Evolutionary conservation across 257 asterid species (phyloP).

Genomic region (Fraxinus cuspidata): DNA sequence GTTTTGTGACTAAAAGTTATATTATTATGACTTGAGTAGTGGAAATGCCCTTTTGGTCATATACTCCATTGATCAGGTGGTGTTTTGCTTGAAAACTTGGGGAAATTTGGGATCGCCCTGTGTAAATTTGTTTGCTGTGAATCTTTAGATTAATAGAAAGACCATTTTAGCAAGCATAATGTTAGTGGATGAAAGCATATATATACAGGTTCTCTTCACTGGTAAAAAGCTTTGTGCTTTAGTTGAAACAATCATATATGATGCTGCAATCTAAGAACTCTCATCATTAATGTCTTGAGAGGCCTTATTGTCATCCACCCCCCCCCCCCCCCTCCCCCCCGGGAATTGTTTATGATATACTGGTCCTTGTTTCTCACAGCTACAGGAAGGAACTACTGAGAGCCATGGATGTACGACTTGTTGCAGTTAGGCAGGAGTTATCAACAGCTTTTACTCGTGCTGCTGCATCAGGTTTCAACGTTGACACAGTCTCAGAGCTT

Average conservation of each 20-base stretch:
- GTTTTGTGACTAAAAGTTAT: neutral
- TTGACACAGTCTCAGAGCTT: slow-evolving; percentile 67
- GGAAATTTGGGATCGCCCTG: too few relatives aligned
- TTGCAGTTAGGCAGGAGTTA: slow-evolving; percentile 73
- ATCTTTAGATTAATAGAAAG: too few relatives aligned
- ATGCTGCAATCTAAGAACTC: too few relatives aligned
- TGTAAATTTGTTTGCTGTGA: too few relatives aligned
- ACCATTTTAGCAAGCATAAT: too few relatives aligned
- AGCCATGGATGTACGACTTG: slow-evolving; percentile 86
- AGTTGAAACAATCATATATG: too few relatives aligned
- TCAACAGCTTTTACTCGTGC: slow-evolving; percentile 71
- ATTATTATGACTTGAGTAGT: neutral
- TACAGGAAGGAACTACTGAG: slow-evolving; percentile 85
- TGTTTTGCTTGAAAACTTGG: neutral
- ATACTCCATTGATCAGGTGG: neutral
- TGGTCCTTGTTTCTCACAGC: slow-evolving; percentile 22
- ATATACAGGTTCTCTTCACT: too few relatives aligned
- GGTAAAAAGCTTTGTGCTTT: too few relatives aligned
- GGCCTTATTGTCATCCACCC: neutral
- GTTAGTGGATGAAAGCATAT: too few relatives aligned
- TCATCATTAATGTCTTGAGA: too few relatives aligned
- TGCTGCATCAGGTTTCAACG: slow-evolving; percentile 78
- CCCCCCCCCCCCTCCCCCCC: neutral
- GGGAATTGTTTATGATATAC: neutral
- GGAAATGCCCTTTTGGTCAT: neutral